Evolutionary conservation across 73 alveolate species (phyloP).

Genomic region (Paramecium caudatum): DNA sequence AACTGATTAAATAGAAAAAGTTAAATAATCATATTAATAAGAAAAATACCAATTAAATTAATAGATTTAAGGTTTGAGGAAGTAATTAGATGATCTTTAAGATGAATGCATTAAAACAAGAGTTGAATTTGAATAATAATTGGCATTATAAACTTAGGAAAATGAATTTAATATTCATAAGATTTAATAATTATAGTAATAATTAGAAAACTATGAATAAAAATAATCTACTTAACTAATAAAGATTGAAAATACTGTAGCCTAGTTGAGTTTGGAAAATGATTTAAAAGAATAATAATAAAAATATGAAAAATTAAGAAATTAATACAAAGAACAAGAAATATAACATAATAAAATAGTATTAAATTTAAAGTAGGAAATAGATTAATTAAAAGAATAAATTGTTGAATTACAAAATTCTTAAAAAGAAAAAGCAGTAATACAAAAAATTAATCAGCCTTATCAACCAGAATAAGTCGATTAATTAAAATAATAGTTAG

Average conservation of each 20-base stretch:
- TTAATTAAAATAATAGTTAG: constrained; percentile 28
- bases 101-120: constrained; percentile 54
- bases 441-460: constrained; percentile 45
- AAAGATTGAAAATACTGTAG: constrained; percentile 4
- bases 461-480: no score
- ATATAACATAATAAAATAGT: constrained; percentile 1
- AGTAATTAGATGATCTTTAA: constrained; percentile 12
- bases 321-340: constrained; percentile 56
- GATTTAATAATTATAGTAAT: background rate
- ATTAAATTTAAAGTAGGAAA: background rate
- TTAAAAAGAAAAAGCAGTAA: background rate
- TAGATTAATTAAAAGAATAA: constrained; percentile 41
- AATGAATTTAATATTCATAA: constrained; percentile 13
- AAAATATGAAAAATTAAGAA: constrained; percentile 57
- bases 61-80: background rate
- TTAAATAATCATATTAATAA: background rate
- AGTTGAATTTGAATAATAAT: constrained; percentile 45
- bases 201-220: background rate
- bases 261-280: background rate
- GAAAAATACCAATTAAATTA: background rate
- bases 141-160: constrained; percentile 24
- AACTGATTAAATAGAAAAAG: constrained; percentile 16
- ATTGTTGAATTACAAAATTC: background rate
- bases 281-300: constrained; percentile 31
- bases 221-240: background rate